Evolutionary conservation across 108 stramenopile genomes (phyloP), one percentile per base, ranked within the genome.

Genomic region (Aureococcus anophagefferens): DNA sequence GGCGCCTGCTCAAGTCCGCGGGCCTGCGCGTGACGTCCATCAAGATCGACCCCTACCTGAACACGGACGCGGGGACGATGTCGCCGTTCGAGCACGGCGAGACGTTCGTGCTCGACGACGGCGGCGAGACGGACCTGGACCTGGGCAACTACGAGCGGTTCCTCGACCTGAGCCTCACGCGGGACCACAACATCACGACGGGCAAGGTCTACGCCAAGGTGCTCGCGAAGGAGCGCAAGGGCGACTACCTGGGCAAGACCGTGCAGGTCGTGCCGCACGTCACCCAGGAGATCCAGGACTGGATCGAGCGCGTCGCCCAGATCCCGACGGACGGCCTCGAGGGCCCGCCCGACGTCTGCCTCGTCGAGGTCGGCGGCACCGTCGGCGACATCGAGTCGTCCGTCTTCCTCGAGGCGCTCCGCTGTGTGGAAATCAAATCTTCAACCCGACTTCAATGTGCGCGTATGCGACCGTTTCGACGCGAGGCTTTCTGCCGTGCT

Each of bases 341-440:
- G 21, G 44, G 66, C 45, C 68, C 82, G 3, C 93, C 98, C 32
- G 97, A 99, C 70, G 88, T 99, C 68, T 98, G 99, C 80, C 84
- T 98, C 63, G 90, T 98, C 35, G 97, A 99, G 84, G 95, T 99
- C 11, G 99, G 99, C 37, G 99, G 99, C 59, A 98, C 97, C n/a
- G 96, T 99, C 14, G 99, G 99, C 21, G 99, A 99, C 78, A 99
- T 99, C 79, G 93, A 94, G 82, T 33, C 34, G 14, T 15, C 33
- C 34, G 25, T 91, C 36, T 98, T 98, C 80, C 84, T 98, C 73
- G 97, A 98, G 84, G 97, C 97, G 17, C n/a, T n/a, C n/a, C n/a
- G n/a, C n/a, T n/a, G n/a, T n/a, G n/a, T n/a, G n/a, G n/a, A n/a
- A n/a, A n/a, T n/a, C n/a, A n/a, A n/a, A n/a, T n/a, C n/a, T n/a